Conservation (phyloP, 106 monocot genomes). For the Gastrodia elata region DNA sequence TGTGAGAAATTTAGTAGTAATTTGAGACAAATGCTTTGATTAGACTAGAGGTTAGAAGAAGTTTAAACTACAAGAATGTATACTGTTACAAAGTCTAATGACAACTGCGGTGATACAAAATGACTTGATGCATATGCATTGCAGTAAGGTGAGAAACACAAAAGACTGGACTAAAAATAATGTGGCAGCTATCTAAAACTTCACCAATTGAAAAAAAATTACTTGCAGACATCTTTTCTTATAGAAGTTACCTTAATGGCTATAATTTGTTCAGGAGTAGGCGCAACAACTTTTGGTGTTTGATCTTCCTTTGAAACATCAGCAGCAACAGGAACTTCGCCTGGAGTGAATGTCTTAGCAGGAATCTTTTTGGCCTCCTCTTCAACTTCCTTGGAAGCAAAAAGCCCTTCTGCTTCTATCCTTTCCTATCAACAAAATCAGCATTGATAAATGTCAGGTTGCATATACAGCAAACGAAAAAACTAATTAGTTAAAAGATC, state of each 20-base stretch:
- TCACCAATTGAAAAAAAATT: not conserved
- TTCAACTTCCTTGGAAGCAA: conserved; percentile 85
- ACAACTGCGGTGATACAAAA: too few species aligned
- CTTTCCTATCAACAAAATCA: conserved; percentile 53
- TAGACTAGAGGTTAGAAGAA: too few species aligned
- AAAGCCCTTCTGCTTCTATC: conserved; percentile 57
- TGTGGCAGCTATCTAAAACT: not conserved
- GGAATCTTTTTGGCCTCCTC: conserved; percentile 73
- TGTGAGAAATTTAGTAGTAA: too few species aligned
- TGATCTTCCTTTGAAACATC: conserved; percentile 44
- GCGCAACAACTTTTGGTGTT: conserved; percentile 57
- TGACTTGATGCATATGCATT: too few species aligned
- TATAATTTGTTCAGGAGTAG: conserved; percentile 96
- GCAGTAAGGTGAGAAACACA: not conserved
- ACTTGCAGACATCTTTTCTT: not conserved
- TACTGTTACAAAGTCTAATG: too few species aligned
- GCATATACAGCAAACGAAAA: not conserved
- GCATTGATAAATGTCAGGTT: not conserved
- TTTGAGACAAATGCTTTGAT: too few species aligned
- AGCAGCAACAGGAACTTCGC: conserved; percentile 28
- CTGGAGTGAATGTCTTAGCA: conserved; percentile 72
- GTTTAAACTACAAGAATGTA: too few species aligned
- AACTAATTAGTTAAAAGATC: not conserved
- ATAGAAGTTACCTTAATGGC: conserved; percentile 73
- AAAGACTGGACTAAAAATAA: not conserved